Evolutionary conservation across 768 basidiomycete genomes (phyloP).

Genomic region (Termitomyces sp.): DNA sequence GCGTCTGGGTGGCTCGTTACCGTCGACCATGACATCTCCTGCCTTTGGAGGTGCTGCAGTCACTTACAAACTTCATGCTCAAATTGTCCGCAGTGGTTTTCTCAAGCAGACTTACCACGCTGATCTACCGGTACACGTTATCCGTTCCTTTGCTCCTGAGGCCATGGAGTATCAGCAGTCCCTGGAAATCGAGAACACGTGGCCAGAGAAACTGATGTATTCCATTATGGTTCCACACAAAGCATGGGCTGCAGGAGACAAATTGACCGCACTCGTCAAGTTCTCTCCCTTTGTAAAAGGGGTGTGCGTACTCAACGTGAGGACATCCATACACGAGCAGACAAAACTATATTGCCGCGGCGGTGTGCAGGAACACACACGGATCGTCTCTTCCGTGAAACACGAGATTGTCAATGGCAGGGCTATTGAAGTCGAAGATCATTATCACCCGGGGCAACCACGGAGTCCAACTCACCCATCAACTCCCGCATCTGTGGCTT

Average conservation of each 20-base stretch:
- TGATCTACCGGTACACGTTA: slow-evolving; percentile 53
- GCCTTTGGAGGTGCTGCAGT: slow-evolving; percentile 59
- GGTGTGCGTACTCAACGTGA: slow-evolving; percentile 59
- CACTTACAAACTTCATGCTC: slow-evolving; percentile 85
- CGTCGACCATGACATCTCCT: slow-evolving; percentile 63
- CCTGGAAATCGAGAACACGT: slow-evolving; percentile 92
- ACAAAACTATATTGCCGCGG: slow-evolving; percentile 54
- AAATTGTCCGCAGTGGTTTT: slow-evolving; percentile 73
- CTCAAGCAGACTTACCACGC: slow-evolving; percentile 59
- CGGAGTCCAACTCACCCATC: slow-evolving; percentile 3
- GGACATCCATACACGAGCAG: slow-evolving; percentile 69
- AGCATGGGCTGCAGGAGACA: slow-evolving; percentile 91
- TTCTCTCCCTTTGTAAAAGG: slow-evolving; percentile 87
- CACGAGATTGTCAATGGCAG: slow-evolving; percentile 66
- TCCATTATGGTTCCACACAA: slow-evolving; percentile 91
- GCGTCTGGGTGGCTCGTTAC: slow-evolving; percentile 78
- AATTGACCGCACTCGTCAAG: slow-evolving; percentile 75
- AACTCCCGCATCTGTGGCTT: slow-evolving; percentile 8
- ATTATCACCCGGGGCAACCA: slow-evolving; percentile 16
- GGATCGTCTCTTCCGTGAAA: slow-evolving; percentile 53
- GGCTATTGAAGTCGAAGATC: slow-evolving; percentile 33
- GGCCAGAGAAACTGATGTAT: slow-evolving; percentile 98
- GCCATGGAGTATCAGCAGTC: slow-evolving; percentile 96
- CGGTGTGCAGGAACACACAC: slow-evolving; percentile 53
- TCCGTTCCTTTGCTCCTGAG: slow-evolving; percentile 71